These are phyloP conservation scores for Botrytis porri DNA, from an alignment of 2,329 filamentous ascomycete genomes.

Conservation along the genomic window DNA sequence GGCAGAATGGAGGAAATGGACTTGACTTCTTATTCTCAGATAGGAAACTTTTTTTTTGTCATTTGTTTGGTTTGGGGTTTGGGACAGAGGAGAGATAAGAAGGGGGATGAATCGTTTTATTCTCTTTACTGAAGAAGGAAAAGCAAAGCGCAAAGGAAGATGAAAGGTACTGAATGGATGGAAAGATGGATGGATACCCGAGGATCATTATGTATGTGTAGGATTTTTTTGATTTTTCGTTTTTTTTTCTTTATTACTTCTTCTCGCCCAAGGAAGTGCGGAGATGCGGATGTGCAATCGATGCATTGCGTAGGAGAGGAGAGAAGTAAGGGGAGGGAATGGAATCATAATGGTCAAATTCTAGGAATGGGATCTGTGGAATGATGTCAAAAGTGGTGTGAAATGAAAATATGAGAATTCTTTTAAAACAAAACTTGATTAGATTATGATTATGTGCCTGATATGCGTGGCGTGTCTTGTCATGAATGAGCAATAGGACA, in stretches of 20 bases:
- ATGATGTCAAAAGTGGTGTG: background rate
- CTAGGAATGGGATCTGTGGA: background rate
- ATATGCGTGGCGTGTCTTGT: background rate
- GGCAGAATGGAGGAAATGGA: background rate
- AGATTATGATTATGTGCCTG: background rate
- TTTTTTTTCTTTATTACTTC: background rate
- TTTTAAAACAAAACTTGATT: background rate
- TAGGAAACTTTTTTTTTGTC: background rate
- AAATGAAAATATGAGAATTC: background rate
- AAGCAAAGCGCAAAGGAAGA: background rate
- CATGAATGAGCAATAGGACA: background rate
- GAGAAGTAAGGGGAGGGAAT: background rate
- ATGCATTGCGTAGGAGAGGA: background rate
- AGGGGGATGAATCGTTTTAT: background rate
- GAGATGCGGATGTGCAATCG: background rate
- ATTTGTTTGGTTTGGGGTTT: background rate
- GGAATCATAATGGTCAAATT: background rate
- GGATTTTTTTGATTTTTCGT: background rate
- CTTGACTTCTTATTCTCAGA: background rate
- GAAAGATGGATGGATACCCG: slow-evolving; percentile 16
- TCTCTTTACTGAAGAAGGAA: background rate
- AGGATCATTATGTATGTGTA: background rate
- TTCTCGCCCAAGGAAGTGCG: background rate
- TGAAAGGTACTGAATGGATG: background rate
- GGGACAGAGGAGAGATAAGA: background rate